Percentiles rank a stretch among this genome's conserved stretches.
Evolutionary conservation across 345 rosid genomes (phyloP).

Genomic region (Salix caprea): DNA sequence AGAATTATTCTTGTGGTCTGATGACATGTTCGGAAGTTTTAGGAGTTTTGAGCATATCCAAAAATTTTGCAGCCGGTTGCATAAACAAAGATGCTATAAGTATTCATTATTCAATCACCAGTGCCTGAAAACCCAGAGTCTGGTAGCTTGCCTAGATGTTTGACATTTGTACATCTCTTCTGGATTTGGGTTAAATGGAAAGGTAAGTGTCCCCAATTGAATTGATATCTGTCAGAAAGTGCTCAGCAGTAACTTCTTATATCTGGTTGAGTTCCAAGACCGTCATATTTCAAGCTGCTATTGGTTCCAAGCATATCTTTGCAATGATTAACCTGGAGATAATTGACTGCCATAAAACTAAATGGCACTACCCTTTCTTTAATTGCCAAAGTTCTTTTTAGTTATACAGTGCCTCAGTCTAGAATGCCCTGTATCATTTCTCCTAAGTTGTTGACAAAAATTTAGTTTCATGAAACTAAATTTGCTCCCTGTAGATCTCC

Average conservation of each 20-base stretch:
- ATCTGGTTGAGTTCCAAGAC: background rate
- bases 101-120: background rate
- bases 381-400: background rate
- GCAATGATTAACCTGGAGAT: background rate
- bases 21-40: background rate
- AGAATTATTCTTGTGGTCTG: background rate
- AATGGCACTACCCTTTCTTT: background rate
- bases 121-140: background rate
- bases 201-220: background rate
- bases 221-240: background rate
- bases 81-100: background rate
- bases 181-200: background rate
- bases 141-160: background rate
- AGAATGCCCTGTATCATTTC: background rate
- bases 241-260: background rate
- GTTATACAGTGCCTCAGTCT: background rate
- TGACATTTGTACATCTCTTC: background rate
- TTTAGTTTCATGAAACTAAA: background rate
- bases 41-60: background rate
- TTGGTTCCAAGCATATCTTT: background rate
- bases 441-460: background rate
- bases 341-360: background rate
- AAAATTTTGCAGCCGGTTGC: background rate
- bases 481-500: constrained; percentile 56
- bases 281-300: too few relatives aligned